phyloP scores from a whole-genome alignment of 495 filamentous ascomycete species.

The Podospora pseudoanserina region DNA sequence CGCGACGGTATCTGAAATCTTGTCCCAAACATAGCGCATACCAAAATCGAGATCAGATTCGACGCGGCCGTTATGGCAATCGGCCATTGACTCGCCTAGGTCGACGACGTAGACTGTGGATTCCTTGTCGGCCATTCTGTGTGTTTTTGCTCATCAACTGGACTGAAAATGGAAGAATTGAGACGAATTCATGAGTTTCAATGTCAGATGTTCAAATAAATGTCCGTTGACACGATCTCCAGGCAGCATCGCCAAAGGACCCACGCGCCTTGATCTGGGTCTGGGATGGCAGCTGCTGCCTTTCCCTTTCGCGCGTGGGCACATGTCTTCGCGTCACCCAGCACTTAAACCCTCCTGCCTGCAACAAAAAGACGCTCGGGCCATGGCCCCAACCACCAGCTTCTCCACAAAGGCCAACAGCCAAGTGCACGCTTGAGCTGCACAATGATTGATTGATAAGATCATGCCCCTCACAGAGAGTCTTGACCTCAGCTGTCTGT shows the following conservation, averaged over 20 bases:
- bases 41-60: slow-evolving; percentile 84
- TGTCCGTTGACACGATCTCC: slow-evolving; percentile 4
- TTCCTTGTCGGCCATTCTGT: slow-evolving; percentile 86
- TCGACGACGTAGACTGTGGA: slow-evolving; percentile 91
- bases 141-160: not conserved
- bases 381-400: not conserved
- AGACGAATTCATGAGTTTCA: not conserved
- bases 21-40: slow-evolving; percentile 96
- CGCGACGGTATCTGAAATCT: slow-evolving; percentile 77
- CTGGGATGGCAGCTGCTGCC: slow-evolving; percentile 12
- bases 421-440: not conserved
- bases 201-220: not conserved
- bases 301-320: slow-evolving; percentile 21
- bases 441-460: no score
- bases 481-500: not conserved
- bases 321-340: slow-evolving; percentile 33
- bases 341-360: slow-evolving; percentile 4
- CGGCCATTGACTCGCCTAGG: slow-evolving; percentile 76
- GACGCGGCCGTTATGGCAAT: slow-evolving; percentile 65
- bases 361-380: not conserved
- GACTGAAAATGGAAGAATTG: not conserved
- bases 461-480: not conserved
- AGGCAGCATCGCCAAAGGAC: slow-evolving; percentile 29
- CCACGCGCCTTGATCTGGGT: slow-evolving; percentile 10
- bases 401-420: not conserved